These are phyloP conservation scores for Colletotrichum noveboracense DNA, from an alignment of 2,329 filamentous ascomycete genomes.

Conservation along the genomic window DNA sequence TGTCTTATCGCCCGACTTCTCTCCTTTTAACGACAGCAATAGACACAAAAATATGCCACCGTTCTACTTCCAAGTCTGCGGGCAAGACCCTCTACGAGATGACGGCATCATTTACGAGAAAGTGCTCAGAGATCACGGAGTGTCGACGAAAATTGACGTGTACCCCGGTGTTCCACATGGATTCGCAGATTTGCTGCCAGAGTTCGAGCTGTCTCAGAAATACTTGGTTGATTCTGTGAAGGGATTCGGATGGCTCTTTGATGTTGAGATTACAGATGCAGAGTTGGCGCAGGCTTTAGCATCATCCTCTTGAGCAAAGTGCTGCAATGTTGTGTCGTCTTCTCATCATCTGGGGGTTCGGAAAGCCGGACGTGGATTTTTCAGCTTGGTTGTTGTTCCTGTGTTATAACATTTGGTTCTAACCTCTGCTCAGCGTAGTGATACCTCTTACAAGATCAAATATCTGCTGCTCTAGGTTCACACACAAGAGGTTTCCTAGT, in stretches of 20 bases:
- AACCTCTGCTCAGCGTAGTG: not conserved
- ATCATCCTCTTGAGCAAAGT: not conserved
- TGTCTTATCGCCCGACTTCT: constrained; percentile 29
- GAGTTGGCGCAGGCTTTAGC: not conserved
- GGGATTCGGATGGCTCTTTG: not conserved
- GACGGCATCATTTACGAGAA: constrained; percentile 53
- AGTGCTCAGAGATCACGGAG: not conserved
- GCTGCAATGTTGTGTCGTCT: not conserved
- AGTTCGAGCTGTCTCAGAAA: not conserved
- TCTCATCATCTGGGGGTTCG: not conserved
- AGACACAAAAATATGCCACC: constrained; percentile 42
- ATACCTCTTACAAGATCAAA: not conserved
- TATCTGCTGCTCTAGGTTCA: not conserved
- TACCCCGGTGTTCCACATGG: constrained; percentile 14
- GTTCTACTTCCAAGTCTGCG: constrained; percentile 52
- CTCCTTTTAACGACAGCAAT: constrained; percentile 35
- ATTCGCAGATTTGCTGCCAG: not conserved
- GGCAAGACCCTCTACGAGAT: constrained; percentile 52
- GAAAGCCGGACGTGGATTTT: not conserved
- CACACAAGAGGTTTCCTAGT: not conserved
- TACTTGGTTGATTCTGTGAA: not conserved
- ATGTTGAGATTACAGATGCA: not conserved
- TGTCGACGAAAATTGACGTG: constrained; percentile 1
- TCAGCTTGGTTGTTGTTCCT: not conserved
- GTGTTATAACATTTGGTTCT: not conserved